Evolutionary conservation across 176 grass and related monocot genomes (phyloP).

Genomic region (Oryza australiensis): DNA sequence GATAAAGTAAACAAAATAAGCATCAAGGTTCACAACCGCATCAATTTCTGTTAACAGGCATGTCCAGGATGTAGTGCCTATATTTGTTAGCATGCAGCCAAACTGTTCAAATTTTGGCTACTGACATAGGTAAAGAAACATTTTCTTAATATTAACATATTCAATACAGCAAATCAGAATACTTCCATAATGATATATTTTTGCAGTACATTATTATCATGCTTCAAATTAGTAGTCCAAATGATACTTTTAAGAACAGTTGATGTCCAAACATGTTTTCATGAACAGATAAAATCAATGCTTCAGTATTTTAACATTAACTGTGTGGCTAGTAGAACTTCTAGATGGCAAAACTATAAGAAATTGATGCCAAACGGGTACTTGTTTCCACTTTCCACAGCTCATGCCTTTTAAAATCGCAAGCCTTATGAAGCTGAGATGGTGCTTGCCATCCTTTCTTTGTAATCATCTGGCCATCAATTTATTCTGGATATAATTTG

Average conservation of each 20-base stretch:
- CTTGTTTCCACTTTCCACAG: not conserved
- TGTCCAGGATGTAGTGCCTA: not conserved
- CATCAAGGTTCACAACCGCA: conserved; percentile 18
- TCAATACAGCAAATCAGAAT: not conserved
- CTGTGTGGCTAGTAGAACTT: not conserved
- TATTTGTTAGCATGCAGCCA: not conserved
- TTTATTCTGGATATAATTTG: not conserved
- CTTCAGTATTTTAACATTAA: conserved; percentile 3
- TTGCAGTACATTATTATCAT: not conserved
- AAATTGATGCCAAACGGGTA: too few relatives aligned
- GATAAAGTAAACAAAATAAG: conserved; percentile 18
- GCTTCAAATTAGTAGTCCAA: not conserved
- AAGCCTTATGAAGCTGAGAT: not conserved
- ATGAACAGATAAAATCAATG: not conserved
- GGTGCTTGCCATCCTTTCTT: not conserved
- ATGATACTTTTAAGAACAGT: not conserved
- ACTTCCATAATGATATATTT: not conserved
- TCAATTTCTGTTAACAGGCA: not conserved
- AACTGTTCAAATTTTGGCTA: not conserved
- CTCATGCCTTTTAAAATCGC: not conserved
- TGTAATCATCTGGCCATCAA: not conserved
- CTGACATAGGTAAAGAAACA: not conserved
- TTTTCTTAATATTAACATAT: conserved; percentile 17
- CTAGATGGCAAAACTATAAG: conserved; percentile 11
- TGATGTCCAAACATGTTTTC: conserved; percentile 12